Evolutionary conservation across 768 basidiomycete genomes (phyloP).

Genomic region (Mycena venus): DNA sequence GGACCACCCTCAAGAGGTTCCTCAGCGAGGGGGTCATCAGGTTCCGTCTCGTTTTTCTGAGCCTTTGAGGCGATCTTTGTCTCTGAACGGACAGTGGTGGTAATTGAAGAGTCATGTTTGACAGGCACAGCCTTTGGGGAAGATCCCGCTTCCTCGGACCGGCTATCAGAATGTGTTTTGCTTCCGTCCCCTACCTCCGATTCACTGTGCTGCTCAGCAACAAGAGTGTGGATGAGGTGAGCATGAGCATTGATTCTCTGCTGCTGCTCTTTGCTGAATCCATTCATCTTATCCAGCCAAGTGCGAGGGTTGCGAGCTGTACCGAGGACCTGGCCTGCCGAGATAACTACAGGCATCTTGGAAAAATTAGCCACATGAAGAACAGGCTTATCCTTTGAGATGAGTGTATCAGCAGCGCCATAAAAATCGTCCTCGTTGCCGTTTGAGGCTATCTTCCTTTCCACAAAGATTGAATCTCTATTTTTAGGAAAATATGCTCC

Average conservation of each 20-base stretch:
- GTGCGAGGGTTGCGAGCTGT: not conserved
- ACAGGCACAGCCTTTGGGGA: too few relatives aligned
- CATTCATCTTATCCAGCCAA: not conserved
- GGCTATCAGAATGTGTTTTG: too few relatives aligned
- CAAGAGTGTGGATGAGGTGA: too few relatives aligned
- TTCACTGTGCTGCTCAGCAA: too few relatives aligned
- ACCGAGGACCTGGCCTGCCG: conserved; percentile 27
- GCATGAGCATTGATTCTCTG: not conserved
- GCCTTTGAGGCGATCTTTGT: too few relatives aligned
- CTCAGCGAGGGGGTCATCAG: conserved; percentile 4
- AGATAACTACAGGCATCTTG: not conserved
- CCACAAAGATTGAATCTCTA: conserved; percentile 14
- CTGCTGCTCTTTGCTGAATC: not conserved
- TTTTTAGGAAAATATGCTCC: not conserved
- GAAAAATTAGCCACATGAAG: conserved; percentile 9
- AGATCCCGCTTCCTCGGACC: too few relatives aligned
- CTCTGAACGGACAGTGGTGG: too few relatives aligned
- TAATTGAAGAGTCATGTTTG: too few relatives aligned
- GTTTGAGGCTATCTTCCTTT: conserved; percentile 14
- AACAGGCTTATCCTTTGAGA: not conserved
- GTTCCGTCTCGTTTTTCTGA: not conserved
- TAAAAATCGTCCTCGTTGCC: conserved; percentile 15
- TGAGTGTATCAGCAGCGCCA: conserved; percentile 30
- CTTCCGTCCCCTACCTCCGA: too few relatives aligned
- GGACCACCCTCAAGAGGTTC: conserved; percentile 12